Conservation (phyloP, 345 rosid genomes). For the Limnanthes douglasii region DNA sequence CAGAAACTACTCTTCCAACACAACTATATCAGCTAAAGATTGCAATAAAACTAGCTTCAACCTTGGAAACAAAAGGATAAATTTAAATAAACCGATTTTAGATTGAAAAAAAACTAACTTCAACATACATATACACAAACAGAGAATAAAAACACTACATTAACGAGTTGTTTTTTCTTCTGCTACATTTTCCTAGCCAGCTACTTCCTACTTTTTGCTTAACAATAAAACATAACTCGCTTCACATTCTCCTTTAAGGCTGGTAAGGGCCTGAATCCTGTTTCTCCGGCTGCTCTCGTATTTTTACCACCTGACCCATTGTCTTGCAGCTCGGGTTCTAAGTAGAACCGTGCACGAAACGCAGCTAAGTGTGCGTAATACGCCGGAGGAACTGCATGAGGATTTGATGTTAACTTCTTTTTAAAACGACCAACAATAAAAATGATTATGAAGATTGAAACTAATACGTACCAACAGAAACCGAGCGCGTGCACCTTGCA, state of each 20-base stretch:
- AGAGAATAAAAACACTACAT: too few species aligned
- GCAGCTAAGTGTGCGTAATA: conserved; percentile 98
- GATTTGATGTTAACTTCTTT: not conserved
- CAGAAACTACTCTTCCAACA: too few species aligned
- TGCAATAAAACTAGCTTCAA: too few species aligned
- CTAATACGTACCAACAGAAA: conserved; percentile 61
- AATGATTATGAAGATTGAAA: too few species aligned
- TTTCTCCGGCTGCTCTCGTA: conserved; percentile 29
- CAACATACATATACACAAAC: too few species aligned
- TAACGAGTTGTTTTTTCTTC: not conserved
- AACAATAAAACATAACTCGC: conserved; percentile 96
- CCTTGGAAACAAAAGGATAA: too few species aligned
- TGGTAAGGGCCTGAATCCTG: conserved; percentile 61
- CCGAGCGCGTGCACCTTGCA: conserved; percentile 93
- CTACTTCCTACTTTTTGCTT: conserved; percentile 3
- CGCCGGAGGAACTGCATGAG: conserved; percentile 81
- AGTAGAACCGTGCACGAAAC: conserved; percentile 89
- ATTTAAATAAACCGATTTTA: too few species aligned
- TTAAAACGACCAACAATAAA: too few species aligned
- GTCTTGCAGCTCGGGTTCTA: conserved; percentile 86
- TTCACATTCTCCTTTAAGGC: conserved; percentile 98
- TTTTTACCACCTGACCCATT: conserved; percentile 36
- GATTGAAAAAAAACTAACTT: too few species aligned
- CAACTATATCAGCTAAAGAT: too few species aligned
- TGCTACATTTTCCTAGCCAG: not conserved